Evolutionary conservation across 176 grass and related monocot genomes (phyloP).

Genomic region (Triticum timopheevii): DNA sequence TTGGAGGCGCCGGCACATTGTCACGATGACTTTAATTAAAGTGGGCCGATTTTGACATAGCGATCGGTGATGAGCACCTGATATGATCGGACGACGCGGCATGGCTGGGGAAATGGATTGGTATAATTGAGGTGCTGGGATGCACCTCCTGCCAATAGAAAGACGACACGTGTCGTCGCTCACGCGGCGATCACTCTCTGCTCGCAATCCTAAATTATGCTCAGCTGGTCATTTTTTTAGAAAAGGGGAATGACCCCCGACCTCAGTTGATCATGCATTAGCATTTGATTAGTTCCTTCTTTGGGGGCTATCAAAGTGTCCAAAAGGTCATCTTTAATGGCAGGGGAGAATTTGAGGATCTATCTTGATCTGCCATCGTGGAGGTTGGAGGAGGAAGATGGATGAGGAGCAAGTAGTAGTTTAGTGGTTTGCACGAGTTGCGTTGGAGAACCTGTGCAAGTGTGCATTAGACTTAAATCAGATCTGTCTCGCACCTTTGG

Average conservation of each 20-base stretch:
- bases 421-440: conserved; percentile 53
- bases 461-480: conserved; percentile 47
- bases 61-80: background rate
- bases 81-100: conserved; percentile 41
- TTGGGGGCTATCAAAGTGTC: conserved; percentile 30
- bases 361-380: conserved; percentile 29
- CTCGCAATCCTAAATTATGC: too few relatives aligned
- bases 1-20: conserved; percentile 62
- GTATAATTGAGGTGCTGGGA: conserved; percentile 26
- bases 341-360: conserved; percentile 38
- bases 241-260: too few relatives aligned
- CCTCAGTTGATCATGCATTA: background rate
- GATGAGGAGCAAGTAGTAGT: conserved; percentile 23
- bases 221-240: background rate
- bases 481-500: conserved; percentile 28
- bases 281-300: conserved; percentile 7
- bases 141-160: background rate
- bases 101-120: conserved; percentile 23
- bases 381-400: background rate
- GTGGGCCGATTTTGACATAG: conserved; percentile 26
- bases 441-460: conserved; percentile 33
- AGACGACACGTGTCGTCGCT: background rate
- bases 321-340: conserved; percentile 45
- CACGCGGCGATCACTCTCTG: too few relatives aligned
- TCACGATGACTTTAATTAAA: conserved; percentile 48